Percentiles rank a stretch among this genome's conserved stretches.
phyloP scores from a whole-genome alignment of 148 eudicot species.

The Rheum nobile region DNA sequence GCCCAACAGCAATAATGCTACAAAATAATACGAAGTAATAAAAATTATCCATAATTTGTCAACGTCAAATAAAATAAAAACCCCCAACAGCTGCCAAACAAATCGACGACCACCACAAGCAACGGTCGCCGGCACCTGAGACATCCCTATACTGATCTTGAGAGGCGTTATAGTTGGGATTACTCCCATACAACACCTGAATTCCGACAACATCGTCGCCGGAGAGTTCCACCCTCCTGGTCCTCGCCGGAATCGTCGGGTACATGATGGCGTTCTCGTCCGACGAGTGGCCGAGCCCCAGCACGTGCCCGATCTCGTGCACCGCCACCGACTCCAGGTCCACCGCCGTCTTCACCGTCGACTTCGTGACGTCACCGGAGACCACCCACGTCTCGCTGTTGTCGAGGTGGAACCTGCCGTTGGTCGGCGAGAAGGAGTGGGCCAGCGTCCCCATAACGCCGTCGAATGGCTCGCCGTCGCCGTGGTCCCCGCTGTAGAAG shows the following conservation, averaged over 20 bases:
- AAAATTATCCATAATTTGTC: no score
- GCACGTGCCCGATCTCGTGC: conserved; percentile 23
- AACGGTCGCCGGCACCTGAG: not conserved
- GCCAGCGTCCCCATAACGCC: conserved; percentile 12
- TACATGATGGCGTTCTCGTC: conserved; percentile 13
- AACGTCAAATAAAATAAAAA: no score
- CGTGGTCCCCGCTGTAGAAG: conserved; percentile 13
- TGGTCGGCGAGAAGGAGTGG: conserved; percentile 8
- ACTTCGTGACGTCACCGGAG: conserved; percentile 2
- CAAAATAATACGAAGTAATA: no score
- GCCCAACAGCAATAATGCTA: no score
- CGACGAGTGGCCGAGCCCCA: conserved; percentile 16
- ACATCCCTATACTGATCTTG: not conserved
- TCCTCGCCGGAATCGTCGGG: not conserved
- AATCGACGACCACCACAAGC: no score
- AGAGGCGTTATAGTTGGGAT: conserved; percentile 7
- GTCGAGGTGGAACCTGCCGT: conserved; percentile 15
- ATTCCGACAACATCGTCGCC: conserved; percentile 16
- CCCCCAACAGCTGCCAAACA: no score
- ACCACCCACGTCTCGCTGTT: conserved; percentile 14
- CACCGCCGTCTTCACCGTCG: not conserved
- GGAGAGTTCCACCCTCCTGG: not conserved
- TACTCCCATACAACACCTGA: conserved; percentile 15
- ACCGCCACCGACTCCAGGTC: conserved; percentile 18
- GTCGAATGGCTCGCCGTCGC: conserved; percentile 18